Evolutionary conservation across 192 early-diverging fungal genomes (phyloP).

Genomic region (Backusella tarrabulga): DNA sequence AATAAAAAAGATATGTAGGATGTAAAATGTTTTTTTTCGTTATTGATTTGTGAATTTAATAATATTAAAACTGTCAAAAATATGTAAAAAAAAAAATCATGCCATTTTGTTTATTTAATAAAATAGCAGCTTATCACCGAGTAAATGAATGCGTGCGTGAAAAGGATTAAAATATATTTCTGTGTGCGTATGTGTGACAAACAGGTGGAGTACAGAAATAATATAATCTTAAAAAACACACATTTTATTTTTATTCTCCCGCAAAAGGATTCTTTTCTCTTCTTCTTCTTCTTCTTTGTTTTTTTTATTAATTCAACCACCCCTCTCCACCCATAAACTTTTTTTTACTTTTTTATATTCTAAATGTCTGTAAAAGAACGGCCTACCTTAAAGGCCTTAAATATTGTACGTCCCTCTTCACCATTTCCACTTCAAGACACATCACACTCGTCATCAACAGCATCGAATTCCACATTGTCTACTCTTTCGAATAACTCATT

Average conservation of each 20-base stretch:
- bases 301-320: not conserved
- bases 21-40: not conserved
- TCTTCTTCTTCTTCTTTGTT: not conserved
- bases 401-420: conserved; percentile 26
- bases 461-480: conserved; percentile 16
- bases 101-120: not conserved
- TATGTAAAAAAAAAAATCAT: not conserved
- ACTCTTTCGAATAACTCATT: conserved; percentile 7
- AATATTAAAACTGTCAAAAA: not conserved
- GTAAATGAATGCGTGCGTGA: not conserved
- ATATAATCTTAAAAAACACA: not conserved
- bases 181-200: not conserved
- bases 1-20: not conserved
- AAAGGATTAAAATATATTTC: not conserved
- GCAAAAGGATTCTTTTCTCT: not conserved
- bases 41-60: not conserved
- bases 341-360: not conserved
- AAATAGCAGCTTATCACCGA: not conserved
- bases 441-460: conserved; percentile 25
- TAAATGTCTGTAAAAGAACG: conserved; percentile 15
- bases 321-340: not conserved
- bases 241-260: not conserved
- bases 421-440: conserved; percentile 13
- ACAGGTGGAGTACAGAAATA: not conserved
- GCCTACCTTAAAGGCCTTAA: conserved; percentile 27